phyloP scores from a whole-genome alignment of 805 yeast genomes.

The Zygoascus biomembranicola region DNA sequence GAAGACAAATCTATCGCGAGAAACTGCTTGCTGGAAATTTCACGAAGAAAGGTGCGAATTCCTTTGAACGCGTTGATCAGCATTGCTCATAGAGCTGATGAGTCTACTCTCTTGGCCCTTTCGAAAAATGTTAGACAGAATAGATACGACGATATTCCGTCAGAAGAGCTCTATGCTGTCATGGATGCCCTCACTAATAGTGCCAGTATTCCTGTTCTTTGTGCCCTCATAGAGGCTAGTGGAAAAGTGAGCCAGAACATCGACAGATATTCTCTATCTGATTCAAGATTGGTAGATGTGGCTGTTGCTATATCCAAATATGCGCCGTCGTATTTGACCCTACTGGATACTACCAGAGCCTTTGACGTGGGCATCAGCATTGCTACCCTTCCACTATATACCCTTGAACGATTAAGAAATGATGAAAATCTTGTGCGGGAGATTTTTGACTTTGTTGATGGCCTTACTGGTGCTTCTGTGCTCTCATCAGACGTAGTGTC shows the following conservation, averaged over 20 bases:
- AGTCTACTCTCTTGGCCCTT: background rate
- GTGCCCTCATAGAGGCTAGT: background rate
- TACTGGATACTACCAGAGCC: background rate
- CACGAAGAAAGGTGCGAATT: background rate
- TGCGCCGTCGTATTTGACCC: background rate
- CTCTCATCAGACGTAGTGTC: constrained; percentile 7
- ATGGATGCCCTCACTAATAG: background rate
- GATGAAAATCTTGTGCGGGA: background rate
- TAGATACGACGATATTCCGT: background rate
- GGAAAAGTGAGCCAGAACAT: background rate
- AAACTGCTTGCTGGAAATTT: background rate
- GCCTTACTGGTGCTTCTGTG: constrained; percentile 5
- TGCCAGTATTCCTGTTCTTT: background rate
- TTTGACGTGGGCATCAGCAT: background rate
- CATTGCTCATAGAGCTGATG: background rate
- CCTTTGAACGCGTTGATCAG: background rate
- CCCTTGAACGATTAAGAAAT: background rate
- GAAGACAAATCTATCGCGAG: background rate
- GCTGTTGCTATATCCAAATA: background rate
- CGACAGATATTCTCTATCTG: background rate
- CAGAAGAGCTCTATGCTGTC: background rate
- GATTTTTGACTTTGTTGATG: background rate
- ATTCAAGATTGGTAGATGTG: background rate
- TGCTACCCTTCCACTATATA: background rate
- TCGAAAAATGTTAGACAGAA: background rate